Evolutionary conservation across 805 yeast species (phyloP).

Genomic region (Kurtzmaniella fragi): DNA sequence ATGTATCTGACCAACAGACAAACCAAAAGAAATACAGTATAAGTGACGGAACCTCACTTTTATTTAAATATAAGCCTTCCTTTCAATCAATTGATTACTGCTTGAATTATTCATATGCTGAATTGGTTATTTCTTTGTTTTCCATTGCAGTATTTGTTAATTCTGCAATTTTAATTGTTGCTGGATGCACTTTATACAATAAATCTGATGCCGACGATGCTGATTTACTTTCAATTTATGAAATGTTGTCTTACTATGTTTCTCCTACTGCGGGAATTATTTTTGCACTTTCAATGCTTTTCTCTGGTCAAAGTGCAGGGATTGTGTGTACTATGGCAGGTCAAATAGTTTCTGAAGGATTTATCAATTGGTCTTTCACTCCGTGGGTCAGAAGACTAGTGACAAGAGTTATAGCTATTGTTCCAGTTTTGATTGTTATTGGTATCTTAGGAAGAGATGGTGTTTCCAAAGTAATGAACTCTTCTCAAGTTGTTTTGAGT

Average conservation of each 20-base stretch:
- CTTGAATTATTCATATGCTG: conserved; percentile 34
- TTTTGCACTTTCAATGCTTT: conserved; percentile 42
- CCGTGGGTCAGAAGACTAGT: conserved; percentile 41
- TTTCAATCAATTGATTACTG: conserved; percentile 38
- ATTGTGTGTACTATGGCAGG: conserved; percentile 48
- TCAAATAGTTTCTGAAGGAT: conserved; percentile 42
- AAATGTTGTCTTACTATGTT: conserved; percentile 39
- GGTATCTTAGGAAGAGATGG: conserved; percentile 38
- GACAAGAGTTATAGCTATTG: conserved; percentile 37
- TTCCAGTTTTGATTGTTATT: conserved; percentile 37
- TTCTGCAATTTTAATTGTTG: conserved; percentile 41
- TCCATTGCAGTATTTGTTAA: conserved; percentile 41
- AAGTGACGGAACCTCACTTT: conserved; percentile 25
- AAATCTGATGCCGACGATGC: conserved; percentile 44
- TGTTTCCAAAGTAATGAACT: conserved; percentile 39
- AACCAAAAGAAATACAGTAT: conserved; percentile 6
- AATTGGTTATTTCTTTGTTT: conserved; percentile 36
- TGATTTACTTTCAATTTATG: conserved; percentile 39
- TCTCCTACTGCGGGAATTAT: conserved; percentile 42
- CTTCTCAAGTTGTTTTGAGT: conserved; percentile 41
- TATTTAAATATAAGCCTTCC: conserved; percentile 35
- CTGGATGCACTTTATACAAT: conserved; percentile 36
- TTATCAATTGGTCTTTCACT: conserved; percentile 38
- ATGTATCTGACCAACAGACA: not conserved
- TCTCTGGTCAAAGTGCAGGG: conserved; percentile 44